phyloP scores from a whole-genome alignment of 2,329 filamentous ascomycete genomes.

The Ceratocystis lukuohia region DNA sequence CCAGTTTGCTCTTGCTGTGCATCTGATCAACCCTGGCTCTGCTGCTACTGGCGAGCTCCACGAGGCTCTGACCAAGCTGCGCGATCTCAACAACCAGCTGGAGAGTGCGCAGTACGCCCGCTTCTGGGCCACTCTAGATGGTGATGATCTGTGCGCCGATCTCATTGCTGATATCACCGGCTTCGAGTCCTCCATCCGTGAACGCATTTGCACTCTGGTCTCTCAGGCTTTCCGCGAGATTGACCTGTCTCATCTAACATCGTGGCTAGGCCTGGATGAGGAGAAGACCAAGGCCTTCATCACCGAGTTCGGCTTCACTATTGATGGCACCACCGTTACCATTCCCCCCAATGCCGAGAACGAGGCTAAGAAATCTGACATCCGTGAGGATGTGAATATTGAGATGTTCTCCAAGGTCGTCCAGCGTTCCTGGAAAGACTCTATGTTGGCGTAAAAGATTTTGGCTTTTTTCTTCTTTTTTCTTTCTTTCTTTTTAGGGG shows the following conservation, averaged over 20 bases:
- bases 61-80: constrained; percentile 83
- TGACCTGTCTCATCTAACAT: constrained; percentile 52
- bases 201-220: constrained; percentile 78
- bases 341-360: constrained; percentile 93
- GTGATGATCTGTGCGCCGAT: constrained; percentile 90
- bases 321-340: constrained; percentile 55
- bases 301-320: constrained; percentile 70
- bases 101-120: constrained; percentile 77
- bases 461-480: constrained; percentile 1
- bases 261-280: constrained; percentile 60
- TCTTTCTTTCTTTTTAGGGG: constrained; percentile 15
- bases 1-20: constrained; percentile 86
- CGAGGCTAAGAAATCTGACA: constrained; percentile 89
- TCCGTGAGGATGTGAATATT: constrained; percentile 86
- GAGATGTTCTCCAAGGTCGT: constrained; percentile 74
- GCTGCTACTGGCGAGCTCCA: constrained; percentile 57
- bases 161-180: constrained; percentile 85
- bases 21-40: constrained; percentile 76
- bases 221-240: constrained; percentile 69
- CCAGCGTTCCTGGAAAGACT: constrained; percentile 71
- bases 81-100: constrained; percentile 70
- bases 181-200: constrained; percentile 86
- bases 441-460: constrained; percentile 16
- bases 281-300: constrained; percentile 64
- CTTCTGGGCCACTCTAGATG: constrained; percentile 90